phyloP scores from a whole-genome alignment of 2,329 filamentous ascomycete species.

The Capronia coronata region DNA sequence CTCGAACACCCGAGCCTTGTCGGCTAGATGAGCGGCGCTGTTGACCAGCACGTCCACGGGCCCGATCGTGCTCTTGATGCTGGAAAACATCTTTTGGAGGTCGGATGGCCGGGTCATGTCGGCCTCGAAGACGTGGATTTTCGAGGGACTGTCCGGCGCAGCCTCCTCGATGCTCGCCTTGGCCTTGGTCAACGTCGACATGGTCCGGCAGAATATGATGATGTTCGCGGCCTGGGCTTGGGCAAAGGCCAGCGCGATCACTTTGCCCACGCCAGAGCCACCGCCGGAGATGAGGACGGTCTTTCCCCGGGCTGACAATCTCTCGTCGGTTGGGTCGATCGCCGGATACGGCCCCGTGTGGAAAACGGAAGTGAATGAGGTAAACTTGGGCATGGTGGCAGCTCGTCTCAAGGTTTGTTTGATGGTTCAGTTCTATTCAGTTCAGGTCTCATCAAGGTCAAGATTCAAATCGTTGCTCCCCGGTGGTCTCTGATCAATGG shows the following conservation, averaged over 20 bases:
- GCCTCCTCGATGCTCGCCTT: neutral
- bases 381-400: no score
- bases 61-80: no score
- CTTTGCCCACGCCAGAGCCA: constrained; percentile 29
- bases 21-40: constrained; percentile 8
- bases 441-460: no score
- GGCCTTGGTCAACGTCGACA: neutral
- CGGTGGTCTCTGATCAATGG: no score
- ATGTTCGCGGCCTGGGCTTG: constrained; percentile 34
- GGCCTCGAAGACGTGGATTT: neutral
- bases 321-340: constrained; percentile 30
- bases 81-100: neutral
- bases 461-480: no score
- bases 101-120: neutral
- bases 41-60: constrained; percentile 4
- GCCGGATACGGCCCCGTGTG: constrained; percentile 32
- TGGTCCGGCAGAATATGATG: constrained; percentile 1
- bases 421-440: no score
- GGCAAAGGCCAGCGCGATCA: constrained; percentile 31
- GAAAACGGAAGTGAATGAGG: constrained; percentile 25
- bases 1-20: neutral
- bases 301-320: constrained; percentile 26
- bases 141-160: neutral
- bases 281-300: constrained; percentile 29
- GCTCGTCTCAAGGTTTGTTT: no score